Evolutionary conservation across 148 eudicot species (phyloP).

Genomic region (Vaccinium darrowii): DNA sequence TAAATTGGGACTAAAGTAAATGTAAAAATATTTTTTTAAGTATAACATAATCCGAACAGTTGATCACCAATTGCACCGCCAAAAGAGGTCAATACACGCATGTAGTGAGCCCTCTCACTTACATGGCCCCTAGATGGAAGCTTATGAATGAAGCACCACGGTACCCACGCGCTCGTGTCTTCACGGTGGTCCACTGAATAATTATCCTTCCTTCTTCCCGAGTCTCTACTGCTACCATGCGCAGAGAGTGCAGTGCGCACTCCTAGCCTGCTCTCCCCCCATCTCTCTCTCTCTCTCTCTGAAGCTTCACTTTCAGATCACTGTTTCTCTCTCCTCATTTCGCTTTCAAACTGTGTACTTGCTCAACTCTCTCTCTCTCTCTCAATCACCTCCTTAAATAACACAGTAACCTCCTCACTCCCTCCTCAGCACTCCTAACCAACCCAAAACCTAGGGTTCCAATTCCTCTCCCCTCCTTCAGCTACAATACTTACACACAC

Average conservation of each 20-base stretch:
- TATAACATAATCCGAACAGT: no score
- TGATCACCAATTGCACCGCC: no score
- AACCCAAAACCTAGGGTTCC: constrained; percentile 3
- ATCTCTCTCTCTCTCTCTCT: neutral
- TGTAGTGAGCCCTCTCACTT: no score
- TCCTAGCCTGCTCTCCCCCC: neutral
- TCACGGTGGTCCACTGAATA: no score
- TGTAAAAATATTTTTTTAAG: no score
- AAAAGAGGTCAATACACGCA: no score
- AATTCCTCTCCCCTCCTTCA: neutral
- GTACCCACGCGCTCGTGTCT: no score
- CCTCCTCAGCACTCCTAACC: neutral
- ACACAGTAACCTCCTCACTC: constrained; percentile 7
- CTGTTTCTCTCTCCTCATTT: constrained; percentile 13
- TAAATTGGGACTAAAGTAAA: no score
- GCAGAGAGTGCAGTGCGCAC: constrained; percentile 27
- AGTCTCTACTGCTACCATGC: no score
- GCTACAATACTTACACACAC: neutral
- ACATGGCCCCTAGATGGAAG: no score
- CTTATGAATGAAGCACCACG: no score
- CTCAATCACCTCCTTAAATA: neutral
- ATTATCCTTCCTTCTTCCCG: no score
- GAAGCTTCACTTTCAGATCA: constrained; percentile 3
- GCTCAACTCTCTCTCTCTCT: constrained; percentile 1
- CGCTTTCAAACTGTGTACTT: constrained; percentile 9